Percentiles rank a stretch among this genome's conserved stretches.
Evolutionary conservation across 805 yeast genomes (phyloP).

Genomic region (Ogataea nonfermentans): DNA sequence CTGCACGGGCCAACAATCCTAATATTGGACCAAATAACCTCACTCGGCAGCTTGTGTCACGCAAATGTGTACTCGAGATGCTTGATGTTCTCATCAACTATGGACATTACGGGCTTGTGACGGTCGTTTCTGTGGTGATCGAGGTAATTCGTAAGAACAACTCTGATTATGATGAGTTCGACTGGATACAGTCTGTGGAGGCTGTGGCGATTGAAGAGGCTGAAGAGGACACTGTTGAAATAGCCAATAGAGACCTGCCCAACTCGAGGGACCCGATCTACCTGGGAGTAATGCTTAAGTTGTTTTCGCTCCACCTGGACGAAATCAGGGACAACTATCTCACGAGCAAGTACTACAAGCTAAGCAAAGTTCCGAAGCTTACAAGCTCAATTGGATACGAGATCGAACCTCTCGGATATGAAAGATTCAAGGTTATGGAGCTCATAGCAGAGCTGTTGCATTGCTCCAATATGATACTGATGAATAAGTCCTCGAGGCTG

Average conservation of each 20-base stretch:
- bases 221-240: slow-evolving; percentile 1
- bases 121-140: slow-evolving; percentile 90
- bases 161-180: slow-evolving; percentile 78
- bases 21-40: slow-evolving; percentile 95
- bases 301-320: slow-evolving; percentile 54
- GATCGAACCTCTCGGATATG: slow-evolving; percentile 80
- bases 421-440: slow-evolving; percentile 86
- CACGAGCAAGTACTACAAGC: slow-evolving; percentile 32
- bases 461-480: slow-evolving; percentile 90
- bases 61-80: slow-evolving; percentile 59
- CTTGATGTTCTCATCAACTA: slow-evolving; percentile 72
- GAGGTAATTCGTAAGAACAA: slow-evolving; percentile 93
- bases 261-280: slow-evolving; percentile 88
- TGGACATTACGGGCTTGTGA: slow-evolving; percentile 79
- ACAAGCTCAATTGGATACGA: slow-evolving; percentile 56
- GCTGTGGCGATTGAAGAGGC: slow-evolving; percentile 14
- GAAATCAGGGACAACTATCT: slow-evolving; percentile 33
- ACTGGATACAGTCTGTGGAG: slow-evolving; percentile 34
- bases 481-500: slow-evolving; percentile 71
- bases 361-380: slow-evolving; percentile 28
- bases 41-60: slow-evolving; percentile 84
- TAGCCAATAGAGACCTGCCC: slow-evolving; percentile 56
- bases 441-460: slow-evolving; percentile 89
- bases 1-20: slow-evolving; percentile 54
- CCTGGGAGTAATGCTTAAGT: slow-evolving; percentile 75